Evolutionary conservation across 2,329 filamentous ascomycete genomes (phyloP).

Genomic region (Plectosphaerella sp.): DNA sequence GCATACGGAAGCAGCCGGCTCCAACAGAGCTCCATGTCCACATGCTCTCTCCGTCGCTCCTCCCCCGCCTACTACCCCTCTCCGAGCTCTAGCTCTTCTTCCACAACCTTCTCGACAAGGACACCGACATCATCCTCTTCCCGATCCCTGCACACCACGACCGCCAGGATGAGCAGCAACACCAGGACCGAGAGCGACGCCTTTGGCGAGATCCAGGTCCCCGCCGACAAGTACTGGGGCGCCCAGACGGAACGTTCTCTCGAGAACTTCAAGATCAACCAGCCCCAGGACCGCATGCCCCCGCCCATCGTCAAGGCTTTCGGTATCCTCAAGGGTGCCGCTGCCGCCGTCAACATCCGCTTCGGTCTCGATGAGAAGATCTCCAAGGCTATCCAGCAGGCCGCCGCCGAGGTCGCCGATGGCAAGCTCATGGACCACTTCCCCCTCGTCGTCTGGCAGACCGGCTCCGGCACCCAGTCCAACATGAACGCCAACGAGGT

Average conservation of each 20-base stretch:
- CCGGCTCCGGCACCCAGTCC: constrained; percentile 95
- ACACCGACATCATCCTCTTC: not conserved
- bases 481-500: constrained; percentile 99
- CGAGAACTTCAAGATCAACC: constrained; percentile 98
- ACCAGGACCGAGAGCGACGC: constrained; percentile 89
- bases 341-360: constrained; percentile 91
- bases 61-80: not conserved
- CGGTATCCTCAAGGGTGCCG: constrained; percentile 94
- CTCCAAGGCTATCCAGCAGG: constrained; percentile 89
- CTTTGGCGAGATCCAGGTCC: constrained; percentile 94
- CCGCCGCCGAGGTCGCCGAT: constrained; percentile 86
- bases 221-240: constrained; percentile 95
- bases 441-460: constrained; percentile 98
- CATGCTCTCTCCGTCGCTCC: not conserved
- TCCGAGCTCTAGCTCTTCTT: not conserved
- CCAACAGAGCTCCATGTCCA: not conserved
- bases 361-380: constrained; percentile 76
- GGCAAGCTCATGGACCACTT: constrained; percentile 96
- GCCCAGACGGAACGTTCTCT: constrained; percentile 95
- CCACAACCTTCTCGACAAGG: not conserved
- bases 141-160: constrained; percentile 35
- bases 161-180: constrained; percentile 42
- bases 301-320: constrained; percentile 88
- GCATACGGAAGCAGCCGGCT: not conserved
- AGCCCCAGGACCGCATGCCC: constrained; percentile 98